These are phyloP conservation scores for Mortierella claussenii DNA, from an alignment of 192 early-diverging fungal genomes.

Conservation along the genomic window DNA sequence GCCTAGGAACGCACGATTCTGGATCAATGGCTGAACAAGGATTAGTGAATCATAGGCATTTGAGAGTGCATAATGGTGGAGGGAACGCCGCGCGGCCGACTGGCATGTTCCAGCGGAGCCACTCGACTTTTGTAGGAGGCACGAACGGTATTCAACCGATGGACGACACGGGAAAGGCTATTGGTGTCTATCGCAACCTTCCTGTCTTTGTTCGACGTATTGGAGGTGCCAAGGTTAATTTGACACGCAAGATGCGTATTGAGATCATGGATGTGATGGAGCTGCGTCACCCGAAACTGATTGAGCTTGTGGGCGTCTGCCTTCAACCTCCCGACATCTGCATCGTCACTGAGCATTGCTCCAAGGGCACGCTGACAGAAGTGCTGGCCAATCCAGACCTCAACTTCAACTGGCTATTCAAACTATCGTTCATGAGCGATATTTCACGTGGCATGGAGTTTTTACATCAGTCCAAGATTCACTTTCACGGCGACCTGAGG, in stretches of 20 bases:
- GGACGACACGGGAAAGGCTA: constrained; percentile 37
- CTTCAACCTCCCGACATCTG: constrained; percentile 49
- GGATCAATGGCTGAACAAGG: constrained; percentile 18
- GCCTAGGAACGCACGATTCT: constrained; percentile 30
- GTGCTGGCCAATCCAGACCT: constrained; percentile 55
- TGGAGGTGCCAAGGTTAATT: constrained; percentile 32
- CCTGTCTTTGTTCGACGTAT: constrained; percentile 52
- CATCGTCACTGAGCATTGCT: constrained; percentile 58
- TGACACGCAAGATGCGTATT: constrained; percentile 30
- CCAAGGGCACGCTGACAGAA: constrained; percentile 54
- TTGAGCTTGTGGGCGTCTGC: constrained; percentile 54
- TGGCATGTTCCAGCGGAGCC: constrained; percentile 34
- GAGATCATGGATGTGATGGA: constrained; percentile 56
- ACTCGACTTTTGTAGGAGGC: constrained; percentile 44
- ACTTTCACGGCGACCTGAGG: constrained; percentile 50
- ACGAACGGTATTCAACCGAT: constrained; percentile 37
- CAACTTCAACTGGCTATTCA: constrained; percentile 58
- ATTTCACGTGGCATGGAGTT: constrained; percentile 58
- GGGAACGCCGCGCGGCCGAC: constrained; percentile 10
- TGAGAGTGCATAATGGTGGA: neutral
- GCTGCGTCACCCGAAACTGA: constrained; percentile 53
- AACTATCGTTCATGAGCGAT: constrained; percentile 59
- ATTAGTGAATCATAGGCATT: neutral
- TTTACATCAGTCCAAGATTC: constrained; percentile 56
- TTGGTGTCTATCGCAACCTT: constrained; percentile 47